Evolutionary conservation across 2,329 filamentous ascomycete genomes (phyloP), one percentile per base, ranked within the genome.

Genomic region (Calonectria honghensis): DNA sequence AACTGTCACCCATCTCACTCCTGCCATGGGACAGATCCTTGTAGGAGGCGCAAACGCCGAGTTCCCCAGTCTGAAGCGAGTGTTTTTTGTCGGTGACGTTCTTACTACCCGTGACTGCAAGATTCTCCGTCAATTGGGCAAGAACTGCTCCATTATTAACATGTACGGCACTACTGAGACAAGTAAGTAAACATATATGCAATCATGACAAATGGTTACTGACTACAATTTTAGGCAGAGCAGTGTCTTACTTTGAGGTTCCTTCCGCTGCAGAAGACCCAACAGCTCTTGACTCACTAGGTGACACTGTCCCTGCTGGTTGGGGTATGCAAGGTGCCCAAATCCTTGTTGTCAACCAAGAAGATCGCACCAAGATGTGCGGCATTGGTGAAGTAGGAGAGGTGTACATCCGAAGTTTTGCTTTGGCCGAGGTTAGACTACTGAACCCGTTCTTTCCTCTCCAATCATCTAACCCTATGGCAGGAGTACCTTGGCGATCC

Each of bases 11-110:
- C 97, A 98, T 85, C 87, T 98, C 50, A 99, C 97, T 1, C 97
- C 97, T 13, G 97, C 97, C 72, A 98, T 98, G 96, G 96, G 96
- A 70, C 95, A 98, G 80, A 97, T 98, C 75, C 87, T 98, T 2
- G 93, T 96, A n/a, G 96, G 96, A 54, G 95, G 94, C 78, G 94
- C 95, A 31, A 93, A 88, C 4, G 93, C 95, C 0, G 85, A 94
- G 78, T 97, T 98, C 81, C 74, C 74, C 18, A 77, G 76, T 0
- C 70, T 76, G 29, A 94, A 93, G 73, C 89, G 92, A 72, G 95
- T 93, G 24, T 96, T 98, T 88, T 98, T 96, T 76, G 96, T 98
- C 1, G 97, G 97, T 39, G 96, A 98, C 82, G 89, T 98, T 41
- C 85, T 98, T 63, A 97, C 95, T 76, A 98, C 93, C 82, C 90